These are phyloP conservation scores for Fusarium phyllophilum DNA, from an alignment of 2,329 filamentous ascomycete species.

Conservation along the genomic window DNA sequence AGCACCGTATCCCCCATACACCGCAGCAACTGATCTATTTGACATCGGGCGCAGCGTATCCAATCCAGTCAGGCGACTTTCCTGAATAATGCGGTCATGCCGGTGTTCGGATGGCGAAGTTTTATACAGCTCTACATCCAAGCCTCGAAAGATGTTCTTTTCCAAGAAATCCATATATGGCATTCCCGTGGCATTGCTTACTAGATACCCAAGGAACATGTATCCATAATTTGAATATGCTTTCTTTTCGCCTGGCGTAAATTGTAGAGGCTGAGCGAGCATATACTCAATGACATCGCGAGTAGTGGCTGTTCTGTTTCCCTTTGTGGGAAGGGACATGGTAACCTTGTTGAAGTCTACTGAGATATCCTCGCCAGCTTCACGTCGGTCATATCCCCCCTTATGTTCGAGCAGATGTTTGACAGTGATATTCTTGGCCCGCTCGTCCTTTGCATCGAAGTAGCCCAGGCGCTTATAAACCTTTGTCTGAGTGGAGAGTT, in stretches of 20 bases:
- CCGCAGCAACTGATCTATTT: not conserved
- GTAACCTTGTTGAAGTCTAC: conserved; percentile 24
- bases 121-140: conserved; percentile 24
- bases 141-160: conserved; percentile 14
- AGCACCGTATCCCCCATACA: conserved; percentile 23
- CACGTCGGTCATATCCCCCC: conserved; percentile 8
- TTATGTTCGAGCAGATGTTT: conserved; percentile 29
- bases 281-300: conserved; percentile 33
- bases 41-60: conserved; percentile 12
- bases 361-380: conserved; percentile 21
- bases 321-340: conserved; percentile 1
- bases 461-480: conserved; percentile 32
- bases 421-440: conserved; percentile 19
- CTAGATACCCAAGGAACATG: conserved; percentile 23
- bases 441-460: not conserved
- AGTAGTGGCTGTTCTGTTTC: conserved; percentile 15
- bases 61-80: conserved; percentile 14
- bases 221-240: conserved; percentile 32
- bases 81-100: conserved; percentile 23
- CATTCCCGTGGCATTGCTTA: conserved; percentile 22
- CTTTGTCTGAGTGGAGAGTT: not conserved
- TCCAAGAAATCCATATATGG: conserved; percentile 28
- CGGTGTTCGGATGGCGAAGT: conserved; percentile 8
- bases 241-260: conserved; percentile 4
- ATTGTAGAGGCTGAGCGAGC: conserved; percentile 19